phyloP scores from a whole-genome alignment of 2,329 filamentous ascomycete genomes.

The Zasmidium cellare region DNA sequence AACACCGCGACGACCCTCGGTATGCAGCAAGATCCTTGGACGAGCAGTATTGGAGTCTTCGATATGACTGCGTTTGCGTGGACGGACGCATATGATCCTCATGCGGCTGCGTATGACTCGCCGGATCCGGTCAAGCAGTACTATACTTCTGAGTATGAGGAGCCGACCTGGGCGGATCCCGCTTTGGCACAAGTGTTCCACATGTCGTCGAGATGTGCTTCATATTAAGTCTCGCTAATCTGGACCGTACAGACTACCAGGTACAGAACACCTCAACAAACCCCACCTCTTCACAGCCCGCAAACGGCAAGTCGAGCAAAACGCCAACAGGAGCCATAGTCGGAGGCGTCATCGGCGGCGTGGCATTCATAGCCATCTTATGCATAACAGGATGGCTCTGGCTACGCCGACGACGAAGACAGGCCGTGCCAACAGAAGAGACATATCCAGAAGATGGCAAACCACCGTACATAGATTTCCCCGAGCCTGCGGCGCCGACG shows the following conservation, averaged over 20 bases:
- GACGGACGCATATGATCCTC: neutral
- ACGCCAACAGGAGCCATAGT: neutral
- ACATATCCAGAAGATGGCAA: neutral
- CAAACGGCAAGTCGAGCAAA: neutral
- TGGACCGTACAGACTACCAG: neutral
- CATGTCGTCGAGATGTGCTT: neutral
- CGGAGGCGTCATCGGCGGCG: neutral
- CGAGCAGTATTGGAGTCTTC: neutral
- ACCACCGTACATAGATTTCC: neutral
- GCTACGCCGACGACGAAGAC: neutral
- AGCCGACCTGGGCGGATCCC: neutral
- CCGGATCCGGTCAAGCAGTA: neutral
- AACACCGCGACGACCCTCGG: neutral
- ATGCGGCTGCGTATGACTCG: neutral
- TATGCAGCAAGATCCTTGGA: neutral
- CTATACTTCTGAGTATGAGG: neutral
- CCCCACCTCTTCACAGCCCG: neutral
- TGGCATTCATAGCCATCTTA: no score
- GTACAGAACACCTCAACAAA: neutral
- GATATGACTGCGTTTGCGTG: neutral
- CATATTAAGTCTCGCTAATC: neutral
- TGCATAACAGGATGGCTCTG: neutral
- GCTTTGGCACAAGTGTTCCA: neutral
- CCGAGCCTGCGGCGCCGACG: neutral
- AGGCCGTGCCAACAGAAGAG: neutral